A percentile compares a stretch with the other conserved stretches of the same genome.
phyloP scores from a whole-genome alignment of 164 flowering plant species.

The Magnolia officinalis region DNA sequence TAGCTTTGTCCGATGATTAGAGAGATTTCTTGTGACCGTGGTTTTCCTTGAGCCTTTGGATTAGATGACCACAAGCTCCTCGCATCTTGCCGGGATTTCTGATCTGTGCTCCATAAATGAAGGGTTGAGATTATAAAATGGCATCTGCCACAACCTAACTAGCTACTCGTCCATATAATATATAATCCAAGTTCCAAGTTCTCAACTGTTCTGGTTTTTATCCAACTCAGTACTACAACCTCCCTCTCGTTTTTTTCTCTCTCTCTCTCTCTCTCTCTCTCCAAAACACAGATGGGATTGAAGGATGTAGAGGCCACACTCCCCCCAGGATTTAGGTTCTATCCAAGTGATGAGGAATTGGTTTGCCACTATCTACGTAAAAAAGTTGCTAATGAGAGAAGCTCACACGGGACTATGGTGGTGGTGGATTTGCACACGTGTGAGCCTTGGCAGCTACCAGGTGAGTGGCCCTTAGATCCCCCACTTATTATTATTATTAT shows the following conservation, averaged over 20 bases:
- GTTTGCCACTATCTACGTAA: constrained; percentile 76
- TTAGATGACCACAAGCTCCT: constrained; percentile 5
- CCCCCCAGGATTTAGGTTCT: constrained; percentile 82
- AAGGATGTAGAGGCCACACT: constrained; percentile 71
- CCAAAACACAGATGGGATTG: constrained; percentile 43
- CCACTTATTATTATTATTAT: neutral
- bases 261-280: too few species aligned
- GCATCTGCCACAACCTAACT: constrained; percentile 9
- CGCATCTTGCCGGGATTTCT: constrained; percentile 1
- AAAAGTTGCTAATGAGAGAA: constrained; percentile 55
- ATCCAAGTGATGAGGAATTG: constrained; percentile 79
- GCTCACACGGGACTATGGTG: constrained; percentile 52
- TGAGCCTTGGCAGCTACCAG: constrained; percentile 95
- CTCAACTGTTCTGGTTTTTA: too few species aligned
- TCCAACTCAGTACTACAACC: neutral
- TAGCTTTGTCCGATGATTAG: too few species aligned
- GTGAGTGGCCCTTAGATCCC: constrained; percentile 25
- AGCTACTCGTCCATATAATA: neutral
- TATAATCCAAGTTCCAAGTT: neutral
- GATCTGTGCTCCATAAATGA: neutral
- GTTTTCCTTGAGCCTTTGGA: constrained; percentile 19
- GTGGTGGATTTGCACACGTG: constrained; percentile 82
- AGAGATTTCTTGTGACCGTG: constrained; percentile 42
- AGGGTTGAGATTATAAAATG: neutral
- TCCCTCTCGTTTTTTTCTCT: too few species aligned